phyloP scores from a whole-genome alignment of 148 eudicot species.

The Rhododendron ovatum region DNA sequence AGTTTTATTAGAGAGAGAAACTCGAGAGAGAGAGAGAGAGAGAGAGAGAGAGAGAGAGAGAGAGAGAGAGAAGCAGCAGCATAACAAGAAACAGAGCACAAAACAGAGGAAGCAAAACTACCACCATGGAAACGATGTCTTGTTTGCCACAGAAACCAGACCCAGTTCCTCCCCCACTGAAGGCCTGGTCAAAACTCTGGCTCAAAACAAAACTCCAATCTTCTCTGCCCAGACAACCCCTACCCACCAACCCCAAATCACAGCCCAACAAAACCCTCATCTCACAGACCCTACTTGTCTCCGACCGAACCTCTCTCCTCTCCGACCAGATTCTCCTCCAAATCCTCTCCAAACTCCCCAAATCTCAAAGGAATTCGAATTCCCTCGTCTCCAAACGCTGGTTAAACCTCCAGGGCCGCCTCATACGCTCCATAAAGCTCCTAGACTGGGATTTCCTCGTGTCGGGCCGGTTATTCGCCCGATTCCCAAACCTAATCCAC shows the following conservation, averaged over 20 bases:
- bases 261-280: conserved; percentile 9
- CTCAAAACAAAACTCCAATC: conserved; percentile 40
- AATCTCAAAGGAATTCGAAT: conserved; percentile 41
- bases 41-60: neutral
- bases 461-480: conserved; percentile 45
- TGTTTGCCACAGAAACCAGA: conserved; percentile 8
- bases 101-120: neutral
- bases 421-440: conserved; percentile 46
- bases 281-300: conserved; percentile 13
- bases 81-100: neutral
- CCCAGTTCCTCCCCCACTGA: neutral
- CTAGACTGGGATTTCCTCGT: conserved; percentile 65
- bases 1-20: neutral
- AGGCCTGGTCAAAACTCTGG: conserved; percentile 31
- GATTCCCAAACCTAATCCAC: conserved; percentile 69
- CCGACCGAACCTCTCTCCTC: conserved; percentile 41
- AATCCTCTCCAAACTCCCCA: conserved; percentile 58
- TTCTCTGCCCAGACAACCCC: neutral
- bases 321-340: conserved; percentile 46
- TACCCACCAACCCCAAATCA: neutral
- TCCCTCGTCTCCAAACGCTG: conserved; percentile 76
- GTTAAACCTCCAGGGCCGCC: conserved; percentile 55
- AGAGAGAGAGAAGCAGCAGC: neutral
- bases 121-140: conserved; percentile 5
- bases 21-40: neutral